Base-by-base conservation (phyloP, 345 rosid genomes). In the Salix dunnii region DNA sequence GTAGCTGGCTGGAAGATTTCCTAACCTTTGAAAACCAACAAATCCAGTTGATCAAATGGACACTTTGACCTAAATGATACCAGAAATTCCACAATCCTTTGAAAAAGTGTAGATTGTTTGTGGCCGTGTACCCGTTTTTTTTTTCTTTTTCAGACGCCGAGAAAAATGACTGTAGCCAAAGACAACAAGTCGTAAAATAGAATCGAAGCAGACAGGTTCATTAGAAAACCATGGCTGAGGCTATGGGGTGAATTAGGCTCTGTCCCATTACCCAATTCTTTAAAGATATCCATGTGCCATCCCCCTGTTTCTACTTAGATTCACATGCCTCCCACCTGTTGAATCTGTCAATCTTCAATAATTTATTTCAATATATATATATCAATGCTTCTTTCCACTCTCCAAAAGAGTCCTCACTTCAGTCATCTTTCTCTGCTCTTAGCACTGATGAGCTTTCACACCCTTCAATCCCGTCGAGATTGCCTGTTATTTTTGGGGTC, bases 371-470 rank as follows among this genome's bases (percentile, higher is more conserved):
- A 55, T 3, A 55, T 9, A 55, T n/a, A 55, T 2, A 55, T 18
- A 5, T 18, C 1, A 51, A 1, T 6, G 58, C n/a, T 51, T 5
- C 58, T 3, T 3, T n/a, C 3, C 60, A 18, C 2, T 20, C 25
- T 7, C 6, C 2, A 20, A 6, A 67, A 13, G 62, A 23, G 64
- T 53, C 77, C 61, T 21, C 6, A 46, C 62, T 12, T 2, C 49
- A 66, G 71, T 66, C 77, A 30, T 48, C 38, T 30, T 49, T 66
- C 65, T 51, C 77, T 31, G 77, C 77, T 74, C 71, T 20, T 5
- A 12, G 23, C 20, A 8, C 51, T 11, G 35, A 31, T 11, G 35
- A 31, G 18, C 40, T 31, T 73, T 40, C 67, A 62, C 68, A 42
- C 40, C 20, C 55, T 2, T n/a, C 28, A 58, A 58, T 58, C 13